A percentile compares a stretch with the other conserved stretches of the same genome.
phyloP scores from a whole-genome alignment of 805 yeast genomes.

The Candida xyloterini region DNA sequence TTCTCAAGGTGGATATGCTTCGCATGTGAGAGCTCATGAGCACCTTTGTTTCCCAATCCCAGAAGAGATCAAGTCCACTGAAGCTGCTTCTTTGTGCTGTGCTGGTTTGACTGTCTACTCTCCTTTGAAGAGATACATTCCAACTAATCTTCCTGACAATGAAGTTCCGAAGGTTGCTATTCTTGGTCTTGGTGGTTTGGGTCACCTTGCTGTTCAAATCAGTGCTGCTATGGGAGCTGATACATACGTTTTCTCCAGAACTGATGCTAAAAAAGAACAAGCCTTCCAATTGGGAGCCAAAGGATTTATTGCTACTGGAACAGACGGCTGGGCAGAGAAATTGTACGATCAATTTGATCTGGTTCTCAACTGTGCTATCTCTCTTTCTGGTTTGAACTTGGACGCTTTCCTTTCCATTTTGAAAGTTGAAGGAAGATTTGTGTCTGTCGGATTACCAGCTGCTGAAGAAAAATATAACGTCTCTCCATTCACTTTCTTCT shows the following conservation, averaged over 20 bases:
- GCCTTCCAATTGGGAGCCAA: constrained; percentile 41
- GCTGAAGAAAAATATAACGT: constrained; percentile 40
- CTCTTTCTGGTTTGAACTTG: constrained; percentile 35
- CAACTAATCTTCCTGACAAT: constrained; percentile 28
- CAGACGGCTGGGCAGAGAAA: constrained; percentile 39
- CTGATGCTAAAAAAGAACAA: constrained; percentile 39
- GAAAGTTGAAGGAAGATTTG: constrained; percentile 39
- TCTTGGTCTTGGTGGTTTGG: constrained; percentile 47
- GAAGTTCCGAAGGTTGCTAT: constrained; percentile 38
- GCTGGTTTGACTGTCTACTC: constrained; percentile 52
- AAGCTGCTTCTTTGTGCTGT: constrained; percentile 50
- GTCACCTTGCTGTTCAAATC: constrained; percentile 44
- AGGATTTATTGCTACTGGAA: constrained; percentile 44
- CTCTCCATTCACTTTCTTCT: constrained; percentile 50
- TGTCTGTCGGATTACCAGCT: constrained; percentile 48
- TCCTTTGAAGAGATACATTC: constrained; percentile 42
- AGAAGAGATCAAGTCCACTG: constrained; percentile 37
- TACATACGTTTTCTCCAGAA: constrained; percentile 42
- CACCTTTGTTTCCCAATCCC: constrained; percentile 46
- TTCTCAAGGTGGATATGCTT: constrained; percentile 45
- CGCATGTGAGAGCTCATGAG: constrained; percentile 46
- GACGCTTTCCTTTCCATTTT: constrained; percentile 35
- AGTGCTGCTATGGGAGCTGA: constrained; percentile 47
- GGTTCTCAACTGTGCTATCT: constrained; percentile 42
- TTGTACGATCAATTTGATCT: constrained; percentile 37